Evolutionary conservation across 2,329 filamentous ascomycete genomes (phyloP), one percentile per base, ranked within the genome.

Genomic region (Taxawa tesnikishii): DNA sequence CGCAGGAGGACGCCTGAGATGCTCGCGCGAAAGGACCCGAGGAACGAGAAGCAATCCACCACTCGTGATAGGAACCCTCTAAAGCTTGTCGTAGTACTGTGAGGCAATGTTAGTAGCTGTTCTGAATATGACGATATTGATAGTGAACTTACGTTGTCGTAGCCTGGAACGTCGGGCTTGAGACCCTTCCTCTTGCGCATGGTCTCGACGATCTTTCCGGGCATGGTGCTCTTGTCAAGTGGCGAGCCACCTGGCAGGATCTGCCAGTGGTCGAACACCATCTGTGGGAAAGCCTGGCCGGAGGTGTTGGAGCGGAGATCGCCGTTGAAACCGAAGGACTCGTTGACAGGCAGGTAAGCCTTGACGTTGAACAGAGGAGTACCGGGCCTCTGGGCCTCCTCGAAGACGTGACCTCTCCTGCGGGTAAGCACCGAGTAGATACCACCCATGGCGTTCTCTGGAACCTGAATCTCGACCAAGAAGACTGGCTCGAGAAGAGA

Each of bases 101-200:
- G 52, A 8, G 46, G 46, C 34, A 17, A 31, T 29, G 43, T 55
- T 43, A 63, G 72, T 57, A 19, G 14, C 16, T 15, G n/a, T 30
- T 17, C 23, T 16, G 24, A 3, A 19, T 13, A 16, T 3, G 4
- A 27, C 5, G 26, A n/a, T 29, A 18, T 28, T 1, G 6, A 15
- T 21, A 37, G 19, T 23, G 37, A 44, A 82, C 83, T 84, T 76
- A 90, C 84, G 75, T 94, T 93, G 60, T 84, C 83, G 70, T 85
- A 79, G 61, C 80, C 83, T 53, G 90, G 88, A 60, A 94, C 82
- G 55, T 84, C 75, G 58, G 80, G 68, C 84, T 98, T 98, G 74
- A 98, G 72, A 84, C 88, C 90, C 84, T 98, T 98, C 69, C 88
- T 83, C 79, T 94, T 94, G 61, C 90, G 85, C 80, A 92, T 93